Conservation (phyloP, 306 rosid species). For the Inga laurina region DNA sequence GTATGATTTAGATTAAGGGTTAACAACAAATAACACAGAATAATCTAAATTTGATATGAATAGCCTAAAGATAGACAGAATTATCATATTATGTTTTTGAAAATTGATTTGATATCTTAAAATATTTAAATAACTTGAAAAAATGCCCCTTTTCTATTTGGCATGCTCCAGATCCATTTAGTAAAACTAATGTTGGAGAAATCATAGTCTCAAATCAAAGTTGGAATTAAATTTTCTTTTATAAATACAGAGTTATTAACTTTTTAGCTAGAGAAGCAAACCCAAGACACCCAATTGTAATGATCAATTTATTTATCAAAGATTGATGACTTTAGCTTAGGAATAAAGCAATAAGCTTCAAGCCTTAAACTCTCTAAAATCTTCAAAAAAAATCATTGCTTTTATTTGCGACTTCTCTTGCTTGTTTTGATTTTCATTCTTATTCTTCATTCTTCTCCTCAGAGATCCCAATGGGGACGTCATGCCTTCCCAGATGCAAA, state of each 20-base stretch:
- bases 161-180: background rate
- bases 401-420: background rate
- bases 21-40: background rate
- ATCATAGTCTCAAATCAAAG: background rate
- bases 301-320: slow-evolving; percentile 7
- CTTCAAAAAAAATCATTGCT: background rate
- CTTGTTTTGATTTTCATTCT: slow-evolving; percentile 26
- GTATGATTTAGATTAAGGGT: background rate
- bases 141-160: background rate
- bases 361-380: background rate
- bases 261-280: background rate
- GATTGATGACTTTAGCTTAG: slow-evolving; percentile 17
- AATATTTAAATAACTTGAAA: background rate
- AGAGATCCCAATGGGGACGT: slow-evolving; percentile 44
- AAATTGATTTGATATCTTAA: background rate
- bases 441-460: slow-evolving; percentile 9
- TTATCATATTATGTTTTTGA: too few species aligned
- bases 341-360: slow-evolving; percentile 1
- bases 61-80: background rate
- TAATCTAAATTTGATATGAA: background rate
- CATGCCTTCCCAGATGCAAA: slow-evolving; percentile 61
- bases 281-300: slow-evolving; percentile 1
- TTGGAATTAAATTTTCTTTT: background rate
- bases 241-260: background rate
- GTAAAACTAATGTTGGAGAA: too few species aligned